Conservation (phyloP, 805 yeast species). For the Saccharomycopsis microspora region DNA sequence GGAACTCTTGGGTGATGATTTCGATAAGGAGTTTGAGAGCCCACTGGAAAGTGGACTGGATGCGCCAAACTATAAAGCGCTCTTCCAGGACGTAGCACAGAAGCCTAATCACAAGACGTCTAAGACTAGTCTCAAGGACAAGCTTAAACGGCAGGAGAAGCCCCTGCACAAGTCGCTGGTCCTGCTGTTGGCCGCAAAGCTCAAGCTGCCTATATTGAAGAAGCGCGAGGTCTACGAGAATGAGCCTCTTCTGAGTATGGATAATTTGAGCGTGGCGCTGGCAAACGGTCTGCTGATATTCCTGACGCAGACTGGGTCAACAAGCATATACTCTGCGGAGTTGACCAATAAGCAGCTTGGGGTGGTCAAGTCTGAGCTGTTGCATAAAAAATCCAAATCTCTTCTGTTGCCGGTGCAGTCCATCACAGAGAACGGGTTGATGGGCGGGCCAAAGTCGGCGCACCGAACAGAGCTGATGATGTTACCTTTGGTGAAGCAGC, state of each 20-base stretch:
- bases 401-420: no score
- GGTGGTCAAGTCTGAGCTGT: no score
- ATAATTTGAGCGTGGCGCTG: no score
- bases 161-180: not conserved
- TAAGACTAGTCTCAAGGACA: conserved; percentile 5
- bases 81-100: conserved; percentile 17
- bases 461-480: not conserved
- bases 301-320: no score
- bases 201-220: conserved; percentile 2
- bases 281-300: no score
- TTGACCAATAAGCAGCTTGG: no score
- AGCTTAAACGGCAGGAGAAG: not conserved
- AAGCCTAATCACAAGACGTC: not conserved
- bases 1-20: no score
- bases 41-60: not conserved
- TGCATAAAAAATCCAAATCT: no score
- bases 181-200: not conserved
- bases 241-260: no score
- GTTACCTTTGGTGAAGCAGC: conserved; percentile 11
- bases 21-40: no score
- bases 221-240: not conserved
- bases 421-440: not conserved
- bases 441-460: not conserved
- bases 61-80: conserved; percentile 24
- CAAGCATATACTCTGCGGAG: no score